Evolutionary conservation across 2,329 filamentous ascomycete species (phyloP), one percentile per base, ranked within the genome.

Genomic region (Falciphora oryzae): DNA sequence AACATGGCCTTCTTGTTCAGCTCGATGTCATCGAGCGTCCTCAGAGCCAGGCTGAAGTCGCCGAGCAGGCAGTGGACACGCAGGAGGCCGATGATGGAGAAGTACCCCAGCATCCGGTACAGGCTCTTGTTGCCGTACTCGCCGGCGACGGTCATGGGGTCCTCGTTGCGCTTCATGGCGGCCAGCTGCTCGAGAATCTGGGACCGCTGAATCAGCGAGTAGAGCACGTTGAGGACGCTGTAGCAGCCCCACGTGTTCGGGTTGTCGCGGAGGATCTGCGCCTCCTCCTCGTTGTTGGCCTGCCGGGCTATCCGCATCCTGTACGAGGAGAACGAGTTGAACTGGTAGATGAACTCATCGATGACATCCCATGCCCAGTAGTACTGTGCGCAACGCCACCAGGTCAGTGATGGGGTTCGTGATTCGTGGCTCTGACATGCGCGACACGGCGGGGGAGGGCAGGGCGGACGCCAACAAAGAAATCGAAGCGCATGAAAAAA

Each of bases 1-100:
- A 99, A 99, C 92, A 98, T 98, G 79, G 95, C 93, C 85, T 98
- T 98, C 86, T 99, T 99, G 85, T 98, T 99, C 74, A 99, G 89
- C 86, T 99, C 95, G 75, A 99, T 98, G 77, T 98, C 94, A 77
- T 99, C 95, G 70, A 99, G 90, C 50, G 95, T 99, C 88, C 98
- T 99, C 74, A 99, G 88, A 62, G 95, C 95, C 68, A 99, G 88
- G 80, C 92, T 96, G 82, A 99, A 99, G 82, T 99, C 95, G 72
- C 95, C 95, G 63, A 99, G 86, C 74, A 99, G 83, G 80, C 91
- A 96, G 86, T 99, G 95, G 69, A 99, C 95, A 62, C 95, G 90
- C 71, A 99, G 86, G 66, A 99, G 87, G 65, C 95, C 95, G 75
- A 99, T 97, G 80, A 99, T 97, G 77, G 94, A 97, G 81, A 99